A percentile compares a stretch with the other conserved stretches of the same genome.
These are phyloP conservation scores for Coniochaeta ligniaria DNA, from an alignment of 2,329 filamentous ascomycete species.

Conservation along the genomic window DNA sequence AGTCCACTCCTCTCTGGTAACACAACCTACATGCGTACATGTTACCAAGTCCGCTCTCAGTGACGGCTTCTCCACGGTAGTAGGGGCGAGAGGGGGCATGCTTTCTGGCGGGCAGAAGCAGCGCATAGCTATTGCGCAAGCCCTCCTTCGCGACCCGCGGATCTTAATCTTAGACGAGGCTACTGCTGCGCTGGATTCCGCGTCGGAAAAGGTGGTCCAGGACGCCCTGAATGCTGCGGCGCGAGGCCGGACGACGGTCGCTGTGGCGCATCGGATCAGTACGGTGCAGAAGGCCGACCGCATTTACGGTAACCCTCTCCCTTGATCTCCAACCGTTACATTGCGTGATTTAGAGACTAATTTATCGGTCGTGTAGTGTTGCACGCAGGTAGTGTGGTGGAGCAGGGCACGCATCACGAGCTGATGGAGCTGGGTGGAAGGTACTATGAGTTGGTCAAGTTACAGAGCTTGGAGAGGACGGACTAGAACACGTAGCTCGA, in stretches of 20 bases:
- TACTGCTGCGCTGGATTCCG: slow-evolving; percentile 1
- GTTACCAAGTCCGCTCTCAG: no score
- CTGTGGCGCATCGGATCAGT: slow-evolving; percentile 83
- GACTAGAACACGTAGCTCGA: no score
- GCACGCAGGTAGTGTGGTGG: no score
- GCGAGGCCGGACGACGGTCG: slow-evolving; percentile 85
- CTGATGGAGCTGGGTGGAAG: no score
- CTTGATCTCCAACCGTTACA: no score
- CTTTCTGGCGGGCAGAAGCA: slow-evolving; percentile 1
- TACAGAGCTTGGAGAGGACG: no score
- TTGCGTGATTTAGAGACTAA: no score
- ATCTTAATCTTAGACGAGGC: slow-evolving; percentile 4
- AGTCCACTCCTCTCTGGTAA: no score
- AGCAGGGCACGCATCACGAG: slow-evolving; percentile 74
- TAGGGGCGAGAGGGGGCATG: background rate
- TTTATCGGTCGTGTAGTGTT: no score
- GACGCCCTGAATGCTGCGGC: background rate
- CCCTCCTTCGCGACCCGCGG: slow-evolving; percentile 1
- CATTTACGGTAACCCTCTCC: no score
- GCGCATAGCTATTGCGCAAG: slow-evolving; percentile 2
- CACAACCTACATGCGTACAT: background rate
- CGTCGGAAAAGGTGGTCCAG: slow-evolving; percentile 3
- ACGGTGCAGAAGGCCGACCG: slow-evolving; percentile 92
- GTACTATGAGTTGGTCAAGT: no score
- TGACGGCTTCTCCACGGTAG: background rate